Base-by-base conservation (phyloP, 2,329 filamentous ascomycete genomes). In the Lachnellula arida region DNA sequence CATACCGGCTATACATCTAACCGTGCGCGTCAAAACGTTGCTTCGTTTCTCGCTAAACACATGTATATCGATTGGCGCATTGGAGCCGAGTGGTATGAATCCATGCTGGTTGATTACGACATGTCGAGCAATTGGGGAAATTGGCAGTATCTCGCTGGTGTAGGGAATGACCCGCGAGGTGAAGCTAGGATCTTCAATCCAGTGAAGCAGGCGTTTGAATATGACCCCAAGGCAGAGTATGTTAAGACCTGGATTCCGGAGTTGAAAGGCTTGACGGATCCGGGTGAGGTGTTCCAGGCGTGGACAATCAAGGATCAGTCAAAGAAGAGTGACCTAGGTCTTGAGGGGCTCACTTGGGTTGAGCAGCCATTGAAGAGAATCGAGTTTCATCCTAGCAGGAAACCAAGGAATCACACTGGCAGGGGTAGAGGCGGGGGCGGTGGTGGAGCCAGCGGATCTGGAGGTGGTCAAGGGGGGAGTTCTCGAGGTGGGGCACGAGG, bases 1-100 rank as follows among this genome's bases (percentile, higher is more conserved):
- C 78, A 85, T 43, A 93, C 89, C 0, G 89, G 89, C 0, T 92
- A 91, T 68, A 91, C 88, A 0, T 88, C 85, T 1, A 91, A 91
- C 66, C 79, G 88, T 14, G 85, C 87, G 0, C 76, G 89, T 2
- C 88, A 92, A 69, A 91, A 92, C 53, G 86, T 90, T 1, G 88
- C 88, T 0, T 86, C 79, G 15, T 93, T 89, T 67, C 74, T 92
- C 1, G 73, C 87, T 0, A 90, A 89, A 62, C 87, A 90, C 58
- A 74, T 92, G 3, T 78, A 79, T 1, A 84, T 93, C 22, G 89
- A 93, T 70, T 94, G 89, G 89, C 81, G 88, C 0, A 78, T 89
- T 14, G 89, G 89, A 0, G 89, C 88, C 0, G 89, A 92, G 68
- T 93, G 87, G 87, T 93, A 92, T 66, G 89, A 93, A 68, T 82